These are phyloP conservation scores for Phlegmacium glaucopus DNA, from an alignment of 768 basidiomycete species.

Conservation along the genomic window DNA sequence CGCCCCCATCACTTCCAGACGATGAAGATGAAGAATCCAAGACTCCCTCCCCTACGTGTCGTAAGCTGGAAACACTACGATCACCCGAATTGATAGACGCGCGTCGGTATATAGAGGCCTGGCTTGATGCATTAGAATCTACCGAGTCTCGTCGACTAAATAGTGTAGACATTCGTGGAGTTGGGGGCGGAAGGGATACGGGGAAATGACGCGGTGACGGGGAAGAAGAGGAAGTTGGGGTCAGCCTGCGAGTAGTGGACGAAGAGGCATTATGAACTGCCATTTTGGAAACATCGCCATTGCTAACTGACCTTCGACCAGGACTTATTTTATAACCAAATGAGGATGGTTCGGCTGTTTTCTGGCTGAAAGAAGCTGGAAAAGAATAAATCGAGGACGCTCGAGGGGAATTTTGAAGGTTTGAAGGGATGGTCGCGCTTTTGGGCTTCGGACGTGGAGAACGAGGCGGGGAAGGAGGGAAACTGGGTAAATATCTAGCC, in stretches of 20 bases:
- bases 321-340: constrained; percentile 11
- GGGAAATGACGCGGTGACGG: constrained; percentile 52
- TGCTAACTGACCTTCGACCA: constrained; percentile 12
- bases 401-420: constrained; percentile 12
- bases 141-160: constrained; percentile 34
- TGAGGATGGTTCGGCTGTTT: constrained; percentile 7
- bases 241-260: constrained; percentile 44
- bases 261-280: constrained; percentile 24
- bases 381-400: constrained; percentile 10
- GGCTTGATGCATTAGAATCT: constrained; percentile 38
- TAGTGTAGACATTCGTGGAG: constrained; percentile 38
- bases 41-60: constrained; percentile 74
- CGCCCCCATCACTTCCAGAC: constrained; percentile 34
- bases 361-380: constrained; percentile 7
- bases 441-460: constrained; percentile 13
- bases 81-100: constrained; percentile 28
- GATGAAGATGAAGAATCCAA: constrained; percentile 81
- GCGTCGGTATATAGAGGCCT: constrained; percentile 18
- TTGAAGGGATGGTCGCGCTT: constrained; percentile 3
- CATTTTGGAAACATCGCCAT: constrained; percentile 11
- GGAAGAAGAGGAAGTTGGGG: constrained; percentile 55
- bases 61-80: constrained; percentile 37
- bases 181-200: constrained; percentile 41
- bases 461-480: constrained; percentile 22
- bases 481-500: constrained; percentile 41